Evolutionary conservation across 192 early-diverging fungal species (phyloP).

Genomic region (Coemansia sp.): DNA sequence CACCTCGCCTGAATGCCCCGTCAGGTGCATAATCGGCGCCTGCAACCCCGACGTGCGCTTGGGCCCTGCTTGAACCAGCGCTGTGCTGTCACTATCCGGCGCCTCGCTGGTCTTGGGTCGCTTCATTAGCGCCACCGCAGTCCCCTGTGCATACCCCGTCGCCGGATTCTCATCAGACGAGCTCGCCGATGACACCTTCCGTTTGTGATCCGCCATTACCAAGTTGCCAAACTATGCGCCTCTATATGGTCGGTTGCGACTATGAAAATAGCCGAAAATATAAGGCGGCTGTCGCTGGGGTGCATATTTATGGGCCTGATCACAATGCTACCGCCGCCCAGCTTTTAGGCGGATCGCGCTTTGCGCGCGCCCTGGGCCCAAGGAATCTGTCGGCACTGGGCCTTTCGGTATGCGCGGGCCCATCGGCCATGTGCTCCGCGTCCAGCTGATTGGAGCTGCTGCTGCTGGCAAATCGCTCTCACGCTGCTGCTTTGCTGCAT

Average conservation of each 20-base stretch:
- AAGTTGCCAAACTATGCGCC: not conserved
- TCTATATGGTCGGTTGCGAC: no score
- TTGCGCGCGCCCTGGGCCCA: no score
- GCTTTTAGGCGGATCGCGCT: no score
- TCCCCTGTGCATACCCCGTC: conserved; percentile 7
- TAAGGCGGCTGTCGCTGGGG: no score
- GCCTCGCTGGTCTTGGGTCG: conserved; percentile 25
- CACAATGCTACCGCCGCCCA: no score
- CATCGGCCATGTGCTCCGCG: no score
- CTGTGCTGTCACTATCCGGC: conserved; percentile 4
- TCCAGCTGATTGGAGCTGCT: no score
- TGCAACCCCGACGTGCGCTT: conserved; percentile 70
- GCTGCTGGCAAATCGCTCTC: no score
- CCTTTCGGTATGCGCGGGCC: no score
- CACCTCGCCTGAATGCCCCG: conserved; percentile 79
- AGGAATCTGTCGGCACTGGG: no score
- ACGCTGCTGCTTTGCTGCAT: no score
- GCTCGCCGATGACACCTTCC: conserved; percentile 17
- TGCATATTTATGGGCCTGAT: no score
- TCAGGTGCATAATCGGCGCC: conserved; percentile 83
- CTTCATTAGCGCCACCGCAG: conserved; percentile 41
- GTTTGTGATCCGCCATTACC: conserved; percentile 41
- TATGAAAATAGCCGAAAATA: not conserved
- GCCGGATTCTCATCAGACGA: not conserved
- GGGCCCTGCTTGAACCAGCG: conserved; percentile 24